phyloP scores from a whole-genome alignment of 1,284 basidiomycete genomes.

The Cryptococcus sp. region DNA sequence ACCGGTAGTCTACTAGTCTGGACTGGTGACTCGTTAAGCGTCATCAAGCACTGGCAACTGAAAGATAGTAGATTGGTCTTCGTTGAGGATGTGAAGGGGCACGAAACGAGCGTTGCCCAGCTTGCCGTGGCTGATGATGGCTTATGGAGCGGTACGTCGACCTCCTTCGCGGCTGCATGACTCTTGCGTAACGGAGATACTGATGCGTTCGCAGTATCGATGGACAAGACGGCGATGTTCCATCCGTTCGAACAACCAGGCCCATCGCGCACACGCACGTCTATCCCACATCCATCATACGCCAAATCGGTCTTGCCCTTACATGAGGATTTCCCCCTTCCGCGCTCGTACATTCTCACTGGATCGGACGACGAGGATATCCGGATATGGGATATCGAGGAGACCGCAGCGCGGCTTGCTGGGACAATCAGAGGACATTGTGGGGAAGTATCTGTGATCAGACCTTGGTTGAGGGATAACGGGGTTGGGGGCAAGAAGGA shows the following conservation, averaged over 20 bases:
- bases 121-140: constrained; percentile 66
- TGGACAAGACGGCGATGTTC: constrained; percentile 78
- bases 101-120: constrained; percentile 61
- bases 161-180: neutral
- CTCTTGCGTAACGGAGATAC: neutral
- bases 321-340: constrained; percentile 60
- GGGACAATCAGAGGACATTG: constrained; percentile 75
- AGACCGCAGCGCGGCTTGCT: constrained; percentile 54
- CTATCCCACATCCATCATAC: constrained; percentile 66
- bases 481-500: constrained; percentile 59
- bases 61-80: constrained; percentile 41
- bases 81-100: constrained; percentile 37
- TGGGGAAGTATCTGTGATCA: constrained; percentile 76
- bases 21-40: constrained; percentile 83
- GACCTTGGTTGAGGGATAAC: constrained; percentile 66
- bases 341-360: constrained; percentile 69
- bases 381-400: constrained; percentile 61
- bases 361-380: constrained; percentile 76
- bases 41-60: constrained; percentile 61
- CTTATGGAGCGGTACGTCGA: constrained; percentile 75
- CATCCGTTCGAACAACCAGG: constrained; percentile 52
- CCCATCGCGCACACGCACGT: constrained; percentile 46
- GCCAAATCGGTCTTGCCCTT: constrained; percentile 75
- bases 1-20: constrained; percentile 60
- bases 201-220: constrained; percentile 63